These are phyloP conservation scores for Lentinula aciculospora DNA, from an alignment of 768 basidiomycete species.

Conservation along the genomic window DNA sequence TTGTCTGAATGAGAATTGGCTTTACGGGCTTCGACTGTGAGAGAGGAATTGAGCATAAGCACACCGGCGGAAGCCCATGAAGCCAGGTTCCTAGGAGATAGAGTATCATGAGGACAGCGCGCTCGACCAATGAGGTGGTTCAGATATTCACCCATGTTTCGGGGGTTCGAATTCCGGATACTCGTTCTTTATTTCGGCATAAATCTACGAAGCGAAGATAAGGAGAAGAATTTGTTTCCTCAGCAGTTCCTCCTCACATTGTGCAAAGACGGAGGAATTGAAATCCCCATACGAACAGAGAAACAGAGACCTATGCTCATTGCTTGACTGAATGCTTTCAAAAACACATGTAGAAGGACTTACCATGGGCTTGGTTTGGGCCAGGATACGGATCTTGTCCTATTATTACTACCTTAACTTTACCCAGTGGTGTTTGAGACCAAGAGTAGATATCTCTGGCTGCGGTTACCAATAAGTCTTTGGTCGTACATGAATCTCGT, in stretches of 20 bases:
- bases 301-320: constrained; percentile 67
- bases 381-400: constrained; percentile 89
- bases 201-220: constrained; percentile 52
- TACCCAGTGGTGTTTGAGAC: constrained; percentile 80
- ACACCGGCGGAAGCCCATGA: constrained; percentile 85
- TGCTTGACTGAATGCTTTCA: neutral
- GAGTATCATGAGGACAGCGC: constrained; percentile 5
- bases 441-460: constrained; percentile 88
- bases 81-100: constrained; percentile 52
- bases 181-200: constrained; percentile 78
- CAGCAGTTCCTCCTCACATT: constrained; percentile 52
- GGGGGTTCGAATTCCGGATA: constrained; percentile 77
- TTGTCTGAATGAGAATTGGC: constrained; percentile 79
- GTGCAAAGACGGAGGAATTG: constrained; percentile 73
- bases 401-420: constrained; percentile 84
- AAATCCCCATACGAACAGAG: constrained; percentile 77
- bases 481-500: neutral
- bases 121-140: neutral
- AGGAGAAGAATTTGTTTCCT: neutral
- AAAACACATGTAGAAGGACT: constrained; percentile 12
- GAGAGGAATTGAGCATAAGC: constrained; percentile 85
- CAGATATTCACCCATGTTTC: constrained; percentile 67
- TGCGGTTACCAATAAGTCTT: constrained; percentile 11
- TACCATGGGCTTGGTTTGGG: constrained; percentile 80
- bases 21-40: constrained; percentile 74